Evolutionary conservation across 768 basidiomycete species (phyloP).

Genomic region (Rubroboletus satanas): DNA sequence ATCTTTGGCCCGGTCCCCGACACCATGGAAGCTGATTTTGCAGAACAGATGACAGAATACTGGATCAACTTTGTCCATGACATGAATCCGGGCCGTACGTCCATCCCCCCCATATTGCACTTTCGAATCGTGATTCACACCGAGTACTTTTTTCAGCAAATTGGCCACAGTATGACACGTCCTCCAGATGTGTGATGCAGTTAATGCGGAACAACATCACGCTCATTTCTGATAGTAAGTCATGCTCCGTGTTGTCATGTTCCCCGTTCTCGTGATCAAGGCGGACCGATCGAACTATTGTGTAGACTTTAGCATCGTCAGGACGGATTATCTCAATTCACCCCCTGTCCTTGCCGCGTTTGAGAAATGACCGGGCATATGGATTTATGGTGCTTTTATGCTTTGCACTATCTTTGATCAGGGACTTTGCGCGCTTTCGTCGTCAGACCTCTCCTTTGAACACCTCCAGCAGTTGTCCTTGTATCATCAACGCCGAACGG

Average conservation of each 20-base stretch:
- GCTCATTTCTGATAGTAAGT: constrained; percentile 47
- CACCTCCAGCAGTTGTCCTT: not conserved
- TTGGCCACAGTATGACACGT: constrained; percentile 44
- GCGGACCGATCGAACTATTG: not conserved
- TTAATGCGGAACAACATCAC: constrained; percentile 51
- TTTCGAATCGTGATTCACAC: not conserved
- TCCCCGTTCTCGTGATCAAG: not conserved
- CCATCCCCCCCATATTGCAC: not conserved
- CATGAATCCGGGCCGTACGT: constrained; percentile 51
- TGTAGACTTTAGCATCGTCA: constrained; percentile 7
- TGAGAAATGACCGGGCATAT: constrained; percentile 7
- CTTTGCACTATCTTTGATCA: too few species aligned
- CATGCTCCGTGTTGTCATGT: not conserved
- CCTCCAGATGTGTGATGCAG: constrained; percentile 42
- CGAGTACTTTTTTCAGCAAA: not conserved
- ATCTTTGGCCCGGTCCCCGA: constrained; percentile 41
- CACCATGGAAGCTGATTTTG: constrained; percentile 42
- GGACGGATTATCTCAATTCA: constrained; percentile 16
- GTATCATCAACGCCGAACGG: not conserved
- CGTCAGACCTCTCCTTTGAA: not conserved
- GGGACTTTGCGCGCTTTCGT: not conserved
- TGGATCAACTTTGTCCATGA: constrained; percentile 57
- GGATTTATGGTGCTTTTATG: not conserved
- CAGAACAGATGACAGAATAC: constrained; percentile 47
- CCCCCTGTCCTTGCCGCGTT: constrained; percentile 12